These are phyloP conservation scores for Geosmithia putterillii DNA, from an alignment of 2,329 filamentous ascomycete genomes.

Conservation along the genomic window DNA sequence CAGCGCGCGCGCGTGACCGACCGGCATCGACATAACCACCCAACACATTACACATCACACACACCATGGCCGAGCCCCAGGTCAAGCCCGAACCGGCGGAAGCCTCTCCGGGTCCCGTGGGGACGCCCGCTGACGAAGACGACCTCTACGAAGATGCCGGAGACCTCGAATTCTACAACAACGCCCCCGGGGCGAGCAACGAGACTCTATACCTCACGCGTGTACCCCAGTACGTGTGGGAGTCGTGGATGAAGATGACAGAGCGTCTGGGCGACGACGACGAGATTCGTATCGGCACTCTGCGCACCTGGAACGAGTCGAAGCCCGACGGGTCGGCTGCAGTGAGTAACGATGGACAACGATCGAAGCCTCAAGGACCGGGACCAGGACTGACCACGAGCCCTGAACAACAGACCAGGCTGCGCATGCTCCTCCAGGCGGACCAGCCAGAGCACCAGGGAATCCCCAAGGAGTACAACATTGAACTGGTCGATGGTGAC, in stretches of 20 bases:
- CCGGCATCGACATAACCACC: neutral
- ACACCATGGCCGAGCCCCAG: conserved; percentile 18
- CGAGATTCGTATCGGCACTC: conserved; percentile 69
- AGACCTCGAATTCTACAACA: conserved; percentile 44
- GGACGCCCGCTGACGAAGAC: conserved; percentile 42
- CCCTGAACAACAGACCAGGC: conserved; percentile 17
- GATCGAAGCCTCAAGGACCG: neutral
- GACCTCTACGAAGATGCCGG: conserved; percentile 53
- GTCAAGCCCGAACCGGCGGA: conserved; percentile 42
- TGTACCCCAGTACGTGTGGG: conserved; percentile 69
- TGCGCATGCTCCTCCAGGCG: conserved; percentile 54
- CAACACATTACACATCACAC: neutral
- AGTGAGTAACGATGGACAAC: neutral
- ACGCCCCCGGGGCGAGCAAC: conserved; percentile 23
- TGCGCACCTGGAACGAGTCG: conserved; percentile 45
- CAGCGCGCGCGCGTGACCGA: neutral
- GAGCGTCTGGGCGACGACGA: conserved; percentile 62
- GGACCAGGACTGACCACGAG: neutral
- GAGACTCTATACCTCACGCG: conserved; percentile 58
- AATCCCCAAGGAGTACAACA: conserved; percentile 79
- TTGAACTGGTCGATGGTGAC: conserved; percentile 52
- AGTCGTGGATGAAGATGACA: conserved; percentile 50
- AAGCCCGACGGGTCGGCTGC: conserved; percentile 29
- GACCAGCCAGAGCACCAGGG: conserved; percentile 54
- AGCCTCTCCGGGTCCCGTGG: conserved; percentile 5